These are phyloP conservation scores for Gonium pectorale DNA, from an alignment of 139 green algal species.

Conservation along the genomic window DNA sequence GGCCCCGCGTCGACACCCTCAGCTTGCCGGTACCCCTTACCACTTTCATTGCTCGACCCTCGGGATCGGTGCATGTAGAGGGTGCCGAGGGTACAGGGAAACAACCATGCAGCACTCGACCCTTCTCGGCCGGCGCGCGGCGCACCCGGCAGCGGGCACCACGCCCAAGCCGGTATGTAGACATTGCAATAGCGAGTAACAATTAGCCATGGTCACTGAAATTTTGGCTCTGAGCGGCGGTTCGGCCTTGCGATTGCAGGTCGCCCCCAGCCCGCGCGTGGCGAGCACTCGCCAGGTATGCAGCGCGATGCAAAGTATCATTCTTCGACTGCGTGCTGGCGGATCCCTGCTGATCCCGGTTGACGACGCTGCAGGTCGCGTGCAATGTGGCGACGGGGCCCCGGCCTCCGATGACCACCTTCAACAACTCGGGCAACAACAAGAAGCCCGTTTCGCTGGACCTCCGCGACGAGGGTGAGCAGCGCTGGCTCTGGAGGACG, in stretches of 20 bases:
- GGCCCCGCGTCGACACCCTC: too few relatives aligned
- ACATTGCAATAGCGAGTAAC: neutral
- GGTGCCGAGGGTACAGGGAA: neutral
- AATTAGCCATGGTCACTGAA: neutral
- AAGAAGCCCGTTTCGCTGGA: constrained; percentile 62
- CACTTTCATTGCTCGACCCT: neutral
- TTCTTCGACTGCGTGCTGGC: neutral
- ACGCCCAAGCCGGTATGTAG: constrained; percentile 23
- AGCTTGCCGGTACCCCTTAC: too few relatives aligned
- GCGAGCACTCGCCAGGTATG: constrained; percentile 21
- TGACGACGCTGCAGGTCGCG: constrained; percentile 41
- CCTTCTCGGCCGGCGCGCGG: constrained; percentile 31
- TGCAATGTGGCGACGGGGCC: constrained; percentile 70
- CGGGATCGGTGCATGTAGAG: constrained; percentile 17
- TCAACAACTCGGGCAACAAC: constrained; percentile 38
- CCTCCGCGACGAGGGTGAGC: constrained; percentile 61
- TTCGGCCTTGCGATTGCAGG: neutral
- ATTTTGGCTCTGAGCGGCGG: neutral
- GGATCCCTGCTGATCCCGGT: constrained; percentile 7
- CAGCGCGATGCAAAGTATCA: neutral
- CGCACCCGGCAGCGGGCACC: constrained; percentile 5
- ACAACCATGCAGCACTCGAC: constrained; percentile 22
- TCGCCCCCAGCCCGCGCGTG: constrained; percentile 24
- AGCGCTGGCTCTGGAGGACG: too few relatives aligned
- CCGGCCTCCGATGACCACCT: constrained; percentile 51